These are phyloP conservation scores for Pleurotus tuoliensis DNA, from an alignment of 768 basidiomycete species.

Conservation along the genomic window DNA sequence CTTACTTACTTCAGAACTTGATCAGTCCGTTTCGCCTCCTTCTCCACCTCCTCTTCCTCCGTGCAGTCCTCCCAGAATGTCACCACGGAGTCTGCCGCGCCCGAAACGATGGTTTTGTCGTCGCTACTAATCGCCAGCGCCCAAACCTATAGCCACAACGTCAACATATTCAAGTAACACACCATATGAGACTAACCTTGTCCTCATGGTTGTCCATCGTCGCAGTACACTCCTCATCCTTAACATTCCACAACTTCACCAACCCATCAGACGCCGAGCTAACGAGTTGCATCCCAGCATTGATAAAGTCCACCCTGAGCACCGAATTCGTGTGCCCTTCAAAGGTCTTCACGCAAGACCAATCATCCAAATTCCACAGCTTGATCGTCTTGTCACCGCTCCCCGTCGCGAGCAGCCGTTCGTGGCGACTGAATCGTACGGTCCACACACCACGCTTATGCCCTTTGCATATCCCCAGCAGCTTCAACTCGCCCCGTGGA, in stretches of 20 bases:
- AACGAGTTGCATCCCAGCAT: conserved; percentile 78
- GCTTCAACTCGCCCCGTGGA: conserved; percentile 65
- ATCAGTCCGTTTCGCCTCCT: conserved; percentile 66
- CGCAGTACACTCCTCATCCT: conserved; percentile 79
- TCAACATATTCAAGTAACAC: conserved; percentile 3
- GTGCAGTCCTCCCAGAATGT: conserved; percentile 98
- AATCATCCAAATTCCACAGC: conserved; percentile 93
- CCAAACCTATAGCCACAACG: conserved; percentile 73
- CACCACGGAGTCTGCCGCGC: conserved; percentile 92
- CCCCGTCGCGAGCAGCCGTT: conserved; percentile 85
- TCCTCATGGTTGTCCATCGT: conserved; percentile 98
- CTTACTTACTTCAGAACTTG: conserved; percentile 73
- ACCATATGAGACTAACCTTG: conserved; percentile 54
- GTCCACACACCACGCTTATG: conserved; percentile 97
- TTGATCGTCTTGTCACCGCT: conserved; percentile 95
- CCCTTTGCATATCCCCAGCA: conserved; percentile 87
- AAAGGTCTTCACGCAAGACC: conserved; percentile 91
- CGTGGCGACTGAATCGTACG: conserved; percentile 81
- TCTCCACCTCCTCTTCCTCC: conserved; percentile 73
- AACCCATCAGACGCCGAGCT: conserved; percentile 92
- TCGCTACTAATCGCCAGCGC: conserved; percentile 81
- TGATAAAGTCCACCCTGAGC: conserved; percentile 86
- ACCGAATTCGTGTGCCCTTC: conserved; percentile 99
- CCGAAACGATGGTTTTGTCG: conserved; percentile 84
- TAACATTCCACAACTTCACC: conserved; percentile 93